These are phyloP conservation scores for Boletus sp. DNA, from an alignment of 768 basidiomycete species.

Conservation along the genomic window DNA sequence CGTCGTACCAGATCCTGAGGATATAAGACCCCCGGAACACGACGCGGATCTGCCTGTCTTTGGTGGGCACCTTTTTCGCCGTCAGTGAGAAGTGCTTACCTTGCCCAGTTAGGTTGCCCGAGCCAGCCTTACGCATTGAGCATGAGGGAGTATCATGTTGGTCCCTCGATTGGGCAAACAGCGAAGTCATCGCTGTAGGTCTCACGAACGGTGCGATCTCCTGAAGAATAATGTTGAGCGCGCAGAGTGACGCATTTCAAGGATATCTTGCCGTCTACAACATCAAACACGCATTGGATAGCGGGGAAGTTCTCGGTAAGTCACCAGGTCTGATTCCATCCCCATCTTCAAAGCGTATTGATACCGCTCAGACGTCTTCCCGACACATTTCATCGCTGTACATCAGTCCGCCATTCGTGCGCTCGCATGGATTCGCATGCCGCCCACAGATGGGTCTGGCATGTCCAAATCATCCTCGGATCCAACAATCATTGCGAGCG, in stretches of 20 bases:
- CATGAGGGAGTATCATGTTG: constrained; percentile 75
- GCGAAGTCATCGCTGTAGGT: constrained; percentile 77
- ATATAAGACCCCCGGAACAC: constrained; percentile 34
- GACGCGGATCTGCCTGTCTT: constrained; percentile 42
- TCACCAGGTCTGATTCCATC: background rate
- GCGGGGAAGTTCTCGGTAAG: constrained; percentile 33
- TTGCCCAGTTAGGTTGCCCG: constrained; percentile 50
- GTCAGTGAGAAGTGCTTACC: background rate
- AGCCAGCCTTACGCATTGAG: constrained; percentile 71
- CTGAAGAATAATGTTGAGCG: background rate
- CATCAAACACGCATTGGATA: constrained; percentile 43
- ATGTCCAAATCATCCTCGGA: constrained; percentile 46
- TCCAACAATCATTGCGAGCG: constrained; percentile 73
- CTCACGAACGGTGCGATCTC: constrained; percentile 68
- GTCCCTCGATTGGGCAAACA: constrained; percentile 89
- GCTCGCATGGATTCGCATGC: constrained; percentile 71
- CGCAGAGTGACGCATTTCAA: constrained; percentile 21
- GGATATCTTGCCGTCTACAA: constrained; percentile 60
- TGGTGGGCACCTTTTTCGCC: constrained; percentile 38
- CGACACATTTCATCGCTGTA: constrained; percentile 67
- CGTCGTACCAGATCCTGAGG: constrained; percentile 74
- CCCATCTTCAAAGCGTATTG: background rate
- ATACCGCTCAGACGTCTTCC: constrained; percentile 42
- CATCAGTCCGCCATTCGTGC: constrained; percentile 83
- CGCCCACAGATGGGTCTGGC: constrained; percentile 52